Conservation (phyloP, 495 filamentous ascomycete genomes). For the Penicillium manginii region DNA sequence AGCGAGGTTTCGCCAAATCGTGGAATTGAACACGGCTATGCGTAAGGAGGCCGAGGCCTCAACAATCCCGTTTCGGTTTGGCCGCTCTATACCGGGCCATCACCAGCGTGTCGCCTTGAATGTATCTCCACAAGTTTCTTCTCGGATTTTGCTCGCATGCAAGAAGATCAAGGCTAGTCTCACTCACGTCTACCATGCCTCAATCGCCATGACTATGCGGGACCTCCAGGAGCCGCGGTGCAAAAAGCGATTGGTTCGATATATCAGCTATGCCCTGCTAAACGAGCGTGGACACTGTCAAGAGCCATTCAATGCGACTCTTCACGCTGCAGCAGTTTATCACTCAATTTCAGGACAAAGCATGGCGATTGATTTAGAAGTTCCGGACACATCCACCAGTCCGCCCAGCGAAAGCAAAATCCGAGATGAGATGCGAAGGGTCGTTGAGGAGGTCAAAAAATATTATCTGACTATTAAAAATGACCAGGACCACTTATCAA, state of each 20-base stretch:
- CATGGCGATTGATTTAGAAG: constrained; percentile 25
- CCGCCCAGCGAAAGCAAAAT: neutral
- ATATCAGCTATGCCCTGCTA: constrained; percentile 17
- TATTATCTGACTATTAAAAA: constrained; percentile 31
- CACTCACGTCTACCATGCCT: constrained; percentile 22
- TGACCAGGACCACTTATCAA: constrained; percentile 25
- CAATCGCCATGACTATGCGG: constrained; percentile 21
- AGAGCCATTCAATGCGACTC: constrained; percentile 18
- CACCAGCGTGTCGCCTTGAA: constrained; percentile 31
- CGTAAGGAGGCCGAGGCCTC: neutral
- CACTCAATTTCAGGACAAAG: constrained; percentile 32
- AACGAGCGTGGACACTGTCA: constrained; percentile 28
- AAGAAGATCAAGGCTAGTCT: constrained; percentile 12
- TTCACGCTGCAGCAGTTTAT: constrained; percentile 19
- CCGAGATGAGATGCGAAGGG: constrained; percentile 12
- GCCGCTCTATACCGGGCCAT: constrained; percentile 6
- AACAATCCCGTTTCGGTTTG: neutral
- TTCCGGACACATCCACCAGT: constrained; percentile 7
- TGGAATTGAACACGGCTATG: neutral
- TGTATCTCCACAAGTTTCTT: constrained; percentile 10
- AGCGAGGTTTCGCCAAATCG: neutral
- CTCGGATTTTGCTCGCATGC: neutral
- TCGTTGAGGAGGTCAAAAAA: constrained; percentile 22
- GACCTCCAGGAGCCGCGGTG: constrained; percentile 19
- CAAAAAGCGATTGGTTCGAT: constrained; percentile 19